These are phyloP conservation scores for Pseudodiploospora longispora DNA, from an alignment of 2,329 filamentous ascomycete species.

Conservation along the genomic window DNA sequence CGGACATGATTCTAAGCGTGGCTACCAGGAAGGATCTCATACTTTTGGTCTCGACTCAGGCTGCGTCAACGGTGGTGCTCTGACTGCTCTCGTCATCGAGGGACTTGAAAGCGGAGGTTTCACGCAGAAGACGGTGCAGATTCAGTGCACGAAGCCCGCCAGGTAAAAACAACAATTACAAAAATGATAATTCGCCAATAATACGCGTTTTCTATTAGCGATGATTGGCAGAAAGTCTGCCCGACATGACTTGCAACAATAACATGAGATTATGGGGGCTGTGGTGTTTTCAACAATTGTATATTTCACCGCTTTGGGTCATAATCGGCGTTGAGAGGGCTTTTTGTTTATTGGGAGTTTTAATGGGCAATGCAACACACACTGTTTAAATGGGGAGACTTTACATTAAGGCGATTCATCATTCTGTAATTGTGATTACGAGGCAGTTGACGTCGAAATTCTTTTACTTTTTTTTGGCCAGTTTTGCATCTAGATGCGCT, in stretches of 20 bases:
- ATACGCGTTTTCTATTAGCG: too few species aligned
- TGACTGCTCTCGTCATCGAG: conserved; percentile 72
- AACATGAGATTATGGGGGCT: too few species aligned
- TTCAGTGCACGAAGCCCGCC: conserved; percentile 26
- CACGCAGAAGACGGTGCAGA: conserved; percentile 31
- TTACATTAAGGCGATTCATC: neutral
- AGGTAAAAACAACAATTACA: neutral
- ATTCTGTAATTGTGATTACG: too few species aligned
- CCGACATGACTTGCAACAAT: too few species aligned
- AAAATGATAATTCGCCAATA: neutral
- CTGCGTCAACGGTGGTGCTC: conserved; percentile 65
- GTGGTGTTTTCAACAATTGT: too few species aligned
- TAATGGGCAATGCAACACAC: neutral
- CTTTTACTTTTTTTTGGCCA: too few species aligned
- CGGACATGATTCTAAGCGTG: conserved; percentile 73
- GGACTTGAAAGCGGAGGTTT: conserved; percentile 27
- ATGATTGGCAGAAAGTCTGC: too few species aligned
- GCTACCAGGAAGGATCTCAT: conserved; percentile 54
- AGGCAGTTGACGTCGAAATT: too few species aligned
- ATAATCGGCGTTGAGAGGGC: too few species aligned
- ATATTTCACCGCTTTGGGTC: neutral
- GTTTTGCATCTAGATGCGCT: too few species aligned
- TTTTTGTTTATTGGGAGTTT: neutral
- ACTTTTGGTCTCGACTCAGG: conserved; percentile 80
- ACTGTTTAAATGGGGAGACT: neutral